Conservation (phyloP, 192 early-diverging fungal species). For the Coemansia sp. region DNA sequence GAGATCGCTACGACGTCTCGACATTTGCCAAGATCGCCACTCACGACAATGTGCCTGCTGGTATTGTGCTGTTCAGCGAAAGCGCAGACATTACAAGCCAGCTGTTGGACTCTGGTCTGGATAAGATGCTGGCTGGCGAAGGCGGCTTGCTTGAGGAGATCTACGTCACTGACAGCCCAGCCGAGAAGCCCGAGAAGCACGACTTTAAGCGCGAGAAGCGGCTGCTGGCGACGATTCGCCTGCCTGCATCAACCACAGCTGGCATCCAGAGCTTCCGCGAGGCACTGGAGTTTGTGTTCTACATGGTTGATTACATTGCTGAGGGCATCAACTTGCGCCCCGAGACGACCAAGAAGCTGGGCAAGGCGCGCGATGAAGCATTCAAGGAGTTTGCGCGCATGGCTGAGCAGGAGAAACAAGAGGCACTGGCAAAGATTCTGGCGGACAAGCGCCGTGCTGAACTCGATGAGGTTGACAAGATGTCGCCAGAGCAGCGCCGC, state of each 20-base stretch:
- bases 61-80: constrained; percentile 60
- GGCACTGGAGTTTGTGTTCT: constrained; percentile 50
- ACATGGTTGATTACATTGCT: constrained; percentile 42
- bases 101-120: constrained; percentile 59
- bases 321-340: constrained; percentile 34
- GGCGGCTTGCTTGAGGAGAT: constrained; percentile 59
- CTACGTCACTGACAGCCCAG: constrained; percentile 61
- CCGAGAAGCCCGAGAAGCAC: constrained; percentile 59
- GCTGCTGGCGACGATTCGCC: constrained; percentile 35
- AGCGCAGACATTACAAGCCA: constrained; percentile 56
- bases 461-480: constrained; percentile 64
- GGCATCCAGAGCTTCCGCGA: constrained; percentile 23
- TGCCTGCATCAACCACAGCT: constrained; percentile 29
- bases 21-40: constrained; percentile 36
- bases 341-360: constrained; percentile 58
- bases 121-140: constrained; percentile 31
- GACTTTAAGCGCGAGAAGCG: constrained; percentile 57
- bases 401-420: constrained; percentile 67
- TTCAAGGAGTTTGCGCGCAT: constrained; percentile 63
- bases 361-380: constrained; percentile 66
- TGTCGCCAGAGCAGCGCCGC: constrained; percentile 77
- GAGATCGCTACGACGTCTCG: constrained; percentile 65
- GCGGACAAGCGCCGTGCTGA: constrained; percentile 65
- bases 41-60: constrained; percentile 31
- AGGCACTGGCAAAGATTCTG: constrained; percentile 67